These are phyloP conservation scores for Sclerotinia sclerotiorum DNA, from an alignment of 2,329 filamentous ascomycete genomes.

Conservation along the genomic window DNA sequence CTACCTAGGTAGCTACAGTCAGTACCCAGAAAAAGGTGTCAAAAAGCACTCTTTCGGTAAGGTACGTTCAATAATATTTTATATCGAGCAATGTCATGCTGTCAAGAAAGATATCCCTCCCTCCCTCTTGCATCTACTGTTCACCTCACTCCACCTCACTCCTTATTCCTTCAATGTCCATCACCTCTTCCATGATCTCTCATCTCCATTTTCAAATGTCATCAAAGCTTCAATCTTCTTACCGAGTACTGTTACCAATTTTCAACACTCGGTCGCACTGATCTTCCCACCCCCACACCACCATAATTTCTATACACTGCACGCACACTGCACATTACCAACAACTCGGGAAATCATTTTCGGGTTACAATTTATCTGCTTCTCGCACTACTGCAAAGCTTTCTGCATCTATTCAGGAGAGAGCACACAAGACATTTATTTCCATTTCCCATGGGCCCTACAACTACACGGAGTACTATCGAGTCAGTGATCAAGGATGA, in stretches of 20 bases:
- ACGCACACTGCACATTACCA: slow-evolving; percentile 7
- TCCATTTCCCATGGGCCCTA: neutral
- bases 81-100: too few relatives aligned
- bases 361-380: slow-evolving; percentile 9
- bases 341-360: slow-evolving; percentile 17
- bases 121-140: neutral
- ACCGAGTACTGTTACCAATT: neutral
- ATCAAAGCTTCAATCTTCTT: neutral
- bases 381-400: slow-evolving; percentile 15
- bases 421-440: slow-evolving; percentile 21
- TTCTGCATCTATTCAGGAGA: slow-evolving; percentile 22
- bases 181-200: neutral
- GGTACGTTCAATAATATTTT: neutral
- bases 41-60: slow-evolving; percentile 14
- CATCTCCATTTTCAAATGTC: neutral
- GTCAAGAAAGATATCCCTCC: neutral
- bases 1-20: too few relatives aligned
- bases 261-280: slow-evolving; percentile 11
- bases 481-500: slow-evolving; percentile 12
- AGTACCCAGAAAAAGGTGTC: neutral
- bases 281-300: slow-evolving; percentile 14
- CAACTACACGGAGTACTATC: neutral
- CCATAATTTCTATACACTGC: slow-evolving; percentile 4
- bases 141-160: neutral
- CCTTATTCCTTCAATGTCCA: neutral